Evolutionary conservation across 495 filamentous ascomycete genomes (phyloP).

Genomic region (Penicillium paradoxum): DNA sequence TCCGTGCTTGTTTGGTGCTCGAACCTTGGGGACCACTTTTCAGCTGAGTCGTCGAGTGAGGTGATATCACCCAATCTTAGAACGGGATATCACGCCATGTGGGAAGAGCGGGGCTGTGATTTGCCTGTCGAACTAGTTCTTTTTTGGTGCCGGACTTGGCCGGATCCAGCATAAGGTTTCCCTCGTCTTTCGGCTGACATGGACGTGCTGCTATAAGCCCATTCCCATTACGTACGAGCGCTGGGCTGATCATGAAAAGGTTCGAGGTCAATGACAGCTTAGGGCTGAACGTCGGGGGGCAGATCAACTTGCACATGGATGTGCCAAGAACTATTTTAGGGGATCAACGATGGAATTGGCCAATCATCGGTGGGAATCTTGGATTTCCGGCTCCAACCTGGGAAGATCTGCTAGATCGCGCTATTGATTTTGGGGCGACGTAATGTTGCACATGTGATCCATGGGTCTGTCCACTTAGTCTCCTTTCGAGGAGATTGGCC

Average conservation of each 20-base stretch:
- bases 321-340: too few relatives aligned
- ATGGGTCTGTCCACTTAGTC: too few relatives aligned
- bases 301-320: too few relatives aligned
- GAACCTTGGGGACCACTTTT: conserved; percentile 1
- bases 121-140: neutral
- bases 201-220: too few relatives aligned
- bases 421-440: neutral
- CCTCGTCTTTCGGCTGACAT: too few relatives aligned
- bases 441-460: neutral
- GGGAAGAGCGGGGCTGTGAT: neutral
- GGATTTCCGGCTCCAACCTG: neutral
- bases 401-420: conserved; percentile 3
- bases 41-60: neutral
- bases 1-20: conserved; percentile 1
- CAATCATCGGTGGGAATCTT: neutral
- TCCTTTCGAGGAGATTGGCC: too few relatives aligned
- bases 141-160: neutral
- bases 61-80: neutral
- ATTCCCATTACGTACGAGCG: too few relatives aligned
- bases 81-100: neutral
- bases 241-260: too few relatives aligned
- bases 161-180: neutral
- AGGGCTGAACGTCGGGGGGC: too few relatives aligned
- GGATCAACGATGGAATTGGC: neutral
- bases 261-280: too few relatives aligned